Percentiles rank a stretch among this genome's conserved stretches.
Conservation (phyloP, 2,329 filamentous ascomycete genomes). For the Pseudogymnoascus sp. region DNA sequence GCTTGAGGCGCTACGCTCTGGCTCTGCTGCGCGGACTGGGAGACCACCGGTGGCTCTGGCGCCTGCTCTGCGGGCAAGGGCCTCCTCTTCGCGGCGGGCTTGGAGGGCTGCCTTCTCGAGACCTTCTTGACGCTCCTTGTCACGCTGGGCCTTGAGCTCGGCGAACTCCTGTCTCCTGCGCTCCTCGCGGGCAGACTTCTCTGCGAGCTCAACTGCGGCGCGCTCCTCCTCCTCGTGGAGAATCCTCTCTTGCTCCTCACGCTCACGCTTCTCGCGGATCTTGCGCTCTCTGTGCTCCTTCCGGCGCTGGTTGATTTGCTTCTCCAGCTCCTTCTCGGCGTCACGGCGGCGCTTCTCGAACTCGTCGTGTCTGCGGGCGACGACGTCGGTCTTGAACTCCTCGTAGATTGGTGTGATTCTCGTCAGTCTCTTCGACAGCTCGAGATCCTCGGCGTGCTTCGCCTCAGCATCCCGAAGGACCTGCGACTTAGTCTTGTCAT, state of each 20-base stretch:
- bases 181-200: slow-evolving; percentile 72
- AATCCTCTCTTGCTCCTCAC: slow-evolving; percentile 73
- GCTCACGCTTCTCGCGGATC: slow-evolving; percentile 74
- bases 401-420: slow-evolving; percentile 82
- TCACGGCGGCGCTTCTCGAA: slow-evolving; percentile 91
- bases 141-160: slow-evolving; percentile 58
- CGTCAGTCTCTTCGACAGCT: slow-evolving; percentile 85
- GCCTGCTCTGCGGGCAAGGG: slow-evolving; percentile 64
- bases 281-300: slow-evolving; percentile 82
- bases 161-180: slow-evolving; percentile 66
- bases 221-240: slow-evolving; percentile 82
- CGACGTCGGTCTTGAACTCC: slow-evolving; percentile 71
- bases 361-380: slow-evolving; percentile 83
- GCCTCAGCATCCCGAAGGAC: slow-evolving; percentile 72
- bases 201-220: slow-evolving; percentile 72
- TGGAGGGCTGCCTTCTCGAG: slow-evolving; percentile 62
- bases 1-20: slow-evolving; percentile 38
- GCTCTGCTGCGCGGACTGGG: slow-evolving; percentile 31
- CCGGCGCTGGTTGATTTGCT: slow-evolving; percentile 79
- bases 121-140: slow-evolving; percentile 61
- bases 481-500: slow-evolving; percentile 71
- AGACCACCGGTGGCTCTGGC: slow-evolving; percentile 48
- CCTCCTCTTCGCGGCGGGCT: slow-evolving; percentile 80
- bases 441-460: slow-evolving; percentile 88
- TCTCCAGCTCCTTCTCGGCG: slow-evolving; percentile 87